Conservation (phyloP, 1,284 basidiomycete species). For the Naganishia sp. region DNA sequence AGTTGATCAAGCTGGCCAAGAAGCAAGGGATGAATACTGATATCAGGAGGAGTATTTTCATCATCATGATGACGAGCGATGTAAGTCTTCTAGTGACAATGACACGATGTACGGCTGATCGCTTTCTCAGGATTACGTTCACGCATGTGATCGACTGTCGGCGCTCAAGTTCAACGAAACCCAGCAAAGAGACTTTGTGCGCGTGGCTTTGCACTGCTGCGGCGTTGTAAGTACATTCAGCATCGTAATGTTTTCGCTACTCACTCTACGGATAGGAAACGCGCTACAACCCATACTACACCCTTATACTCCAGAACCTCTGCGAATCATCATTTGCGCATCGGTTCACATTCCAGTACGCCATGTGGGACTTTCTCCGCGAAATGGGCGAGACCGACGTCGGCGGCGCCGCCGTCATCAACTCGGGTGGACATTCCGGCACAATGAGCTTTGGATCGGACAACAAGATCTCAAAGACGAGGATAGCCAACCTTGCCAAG, state of each 20-base stretch:
- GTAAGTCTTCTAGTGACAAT: conserved; percentile 56
- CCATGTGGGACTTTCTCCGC: conserved; percentile 94
- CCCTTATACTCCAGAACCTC: conserved; percentile 74
- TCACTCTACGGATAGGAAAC: conserved; percentile 65
- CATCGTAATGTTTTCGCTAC: not conserved
- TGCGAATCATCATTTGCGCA: conserved; percentile 61
- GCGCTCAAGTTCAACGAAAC: conserved; percentile 82
- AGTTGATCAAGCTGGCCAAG: conserved; percentile 74
- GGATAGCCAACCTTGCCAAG: conserved; percentile 60
- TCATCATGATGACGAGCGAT: conserved; percentile 90
- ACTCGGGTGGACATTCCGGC: conserved; percentile 63
- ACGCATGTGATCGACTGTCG: conserved; percentile 83
- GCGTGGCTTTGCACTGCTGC: conserved; percentile 89
- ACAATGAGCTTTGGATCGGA: conserved; percentile 57
- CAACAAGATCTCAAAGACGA: conserved; percentile 46
- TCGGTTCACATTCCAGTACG: conserved; percentile 91
- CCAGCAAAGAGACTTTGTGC: conserved; percentile 90
- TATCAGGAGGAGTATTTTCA: conserved; percentile 84
- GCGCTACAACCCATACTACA: conserved; percentile 93
- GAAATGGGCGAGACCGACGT: conserved; percentile 82
- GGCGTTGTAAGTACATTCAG: conserved; percentile 67
- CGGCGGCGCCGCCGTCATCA: conserved; percentile 61
- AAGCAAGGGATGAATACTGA: conserved; percentile 99
- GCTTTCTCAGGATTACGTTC: conserved; percentile 75
- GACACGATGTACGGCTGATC: not conserved